Conservation (phyloP, 192 early-diverging fungal species). For the Rhizoclosmatium globosum region DNA sequence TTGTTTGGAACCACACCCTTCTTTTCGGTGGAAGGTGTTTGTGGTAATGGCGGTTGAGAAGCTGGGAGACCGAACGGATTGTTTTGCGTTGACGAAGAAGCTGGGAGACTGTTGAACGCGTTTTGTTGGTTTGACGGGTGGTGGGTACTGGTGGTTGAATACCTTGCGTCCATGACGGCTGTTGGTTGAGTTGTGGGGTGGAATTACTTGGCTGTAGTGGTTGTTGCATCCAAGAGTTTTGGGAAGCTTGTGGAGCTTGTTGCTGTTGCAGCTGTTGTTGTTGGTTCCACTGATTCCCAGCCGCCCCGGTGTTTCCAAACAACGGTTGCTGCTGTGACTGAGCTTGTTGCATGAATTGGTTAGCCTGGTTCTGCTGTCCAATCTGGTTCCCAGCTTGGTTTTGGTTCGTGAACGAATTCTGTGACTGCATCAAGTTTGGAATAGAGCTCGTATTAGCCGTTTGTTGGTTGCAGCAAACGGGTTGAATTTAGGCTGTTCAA, state of each 20-base stretch:
- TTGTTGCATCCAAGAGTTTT: constrained; percentile 11
- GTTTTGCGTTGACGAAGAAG: neutral
- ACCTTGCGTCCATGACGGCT: neutral
- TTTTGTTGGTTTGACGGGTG: neutral
- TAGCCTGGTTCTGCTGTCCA: neutral
- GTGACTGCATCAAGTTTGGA: constrained; percentile 35
- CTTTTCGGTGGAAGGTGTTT: neutral
- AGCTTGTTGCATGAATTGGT: neutral
- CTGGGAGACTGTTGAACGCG: neutral
- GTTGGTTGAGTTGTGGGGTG: neutral
- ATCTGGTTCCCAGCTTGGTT: neutral
- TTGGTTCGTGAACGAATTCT: constrained; percentile 33
- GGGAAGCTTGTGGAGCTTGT: neutral
- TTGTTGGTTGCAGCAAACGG: too few species aligned
- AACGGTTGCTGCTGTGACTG: neutral
- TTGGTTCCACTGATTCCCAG: neutral
- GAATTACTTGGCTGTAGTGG: neutral
- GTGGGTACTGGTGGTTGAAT: neutral
- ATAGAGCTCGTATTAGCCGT: too few species aligned
- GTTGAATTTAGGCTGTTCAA: too few species aligned
- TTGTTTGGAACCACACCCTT: constrained; percentile 5
- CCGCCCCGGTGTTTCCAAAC: neutral
- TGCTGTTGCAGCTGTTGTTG: neutral
- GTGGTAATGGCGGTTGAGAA: neutral
- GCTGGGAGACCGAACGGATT: neutral